Conservation (phyloP, 2,329 filamentous ascomycete genomes). For the Cytospora chrysosperma region DNA sequence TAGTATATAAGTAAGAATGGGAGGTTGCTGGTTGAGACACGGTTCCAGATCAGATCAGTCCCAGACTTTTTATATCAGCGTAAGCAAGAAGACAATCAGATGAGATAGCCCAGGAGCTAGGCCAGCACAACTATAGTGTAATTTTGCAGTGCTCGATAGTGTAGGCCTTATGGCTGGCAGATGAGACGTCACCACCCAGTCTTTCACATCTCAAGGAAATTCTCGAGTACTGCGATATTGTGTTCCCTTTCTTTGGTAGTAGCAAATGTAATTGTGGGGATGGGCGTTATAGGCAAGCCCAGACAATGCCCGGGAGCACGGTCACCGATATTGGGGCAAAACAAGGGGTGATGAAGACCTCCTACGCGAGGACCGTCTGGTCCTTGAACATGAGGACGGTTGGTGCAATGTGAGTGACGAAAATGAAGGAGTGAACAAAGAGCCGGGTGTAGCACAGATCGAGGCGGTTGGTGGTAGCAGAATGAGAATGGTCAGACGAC, state of each 20-base stretch:
- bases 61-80: too few species aligned
- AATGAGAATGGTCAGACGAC: not conserved
- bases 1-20: not conserved
- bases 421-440: not conserved
- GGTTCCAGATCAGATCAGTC: not conserved
- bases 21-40: not conserved
- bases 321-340: not conserved
- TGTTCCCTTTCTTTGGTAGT: not conserved
- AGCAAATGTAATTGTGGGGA: constrained; percentile 2
- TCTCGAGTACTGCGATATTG: not conserved
- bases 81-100: not conserved
- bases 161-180: not conserved
- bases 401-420: not conserved
- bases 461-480: not conserved
- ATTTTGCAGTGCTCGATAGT: not conserved
- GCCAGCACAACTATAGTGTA: not conserved
- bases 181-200: not conserved
- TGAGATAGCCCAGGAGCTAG: not conserved
- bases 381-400: not conserved
- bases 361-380: not conserved
- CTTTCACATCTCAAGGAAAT: not conserved
- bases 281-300: not conserved
- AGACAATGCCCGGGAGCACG: not conserved
- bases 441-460: not conserved
- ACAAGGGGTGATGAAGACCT: not conserved